Evolutionary conservation across 2,329 filamentous ascomycete genomes (phyloP).

Genomic region (Fusarium irregulare): DNA sequence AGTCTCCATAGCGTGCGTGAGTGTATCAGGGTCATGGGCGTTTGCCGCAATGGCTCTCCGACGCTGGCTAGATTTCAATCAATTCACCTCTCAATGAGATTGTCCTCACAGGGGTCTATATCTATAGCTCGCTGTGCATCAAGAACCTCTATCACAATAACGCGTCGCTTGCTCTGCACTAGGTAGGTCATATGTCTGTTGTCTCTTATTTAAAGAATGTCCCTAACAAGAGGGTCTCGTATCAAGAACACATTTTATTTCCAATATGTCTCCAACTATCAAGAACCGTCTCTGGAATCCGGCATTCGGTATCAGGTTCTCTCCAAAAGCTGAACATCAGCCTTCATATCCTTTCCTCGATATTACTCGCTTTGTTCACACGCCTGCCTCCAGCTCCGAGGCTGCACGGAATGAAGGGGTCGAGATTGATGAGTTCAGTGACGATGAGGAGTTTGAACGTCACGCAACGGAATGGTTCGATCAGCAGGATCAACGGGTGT

Average conservation of each 20-base stretch:
- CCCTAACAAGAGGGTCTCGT: slow-evolving; percentile 9
- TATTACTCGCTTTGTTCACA: slow-evolving; percentile 44
- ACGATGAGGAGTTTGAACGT: slow-evolving; percentile 43
- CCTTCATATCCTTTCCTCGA: slow-evolving; percentile 45
- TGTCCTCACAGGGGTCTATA: slow-evolving; percentile 29
- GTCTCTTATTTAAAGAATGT: slow-evolving; percentile 12
- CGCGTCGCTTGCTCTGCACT: slow-evolving; percentile 24
- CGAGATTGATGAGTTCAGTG: slow-evolving; percentile 36
- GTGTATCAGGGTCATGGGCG: slow-evolving; percentile 40
- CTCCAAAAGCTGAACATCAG: slow-evolving; percentile 31
- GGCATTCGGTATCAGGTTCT: slow-evolving; percentile 48
- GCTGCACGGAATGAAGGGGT: background rate
- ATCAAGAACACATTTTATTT: slow-evolving; percentile 19
- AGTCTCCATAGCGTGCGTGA: slow-evolving; percentile 31
- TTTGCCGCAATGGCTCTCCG: slow-evolving; percentile 42
- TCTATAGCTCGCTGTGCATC: slow-evolving; percentile 47
- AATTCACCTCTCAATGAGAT: slow-evolving; percentile 38
- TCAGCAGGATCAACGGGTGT: slow-evolving; percentile 33
- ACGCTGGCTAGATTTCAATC: slow-evolving; percentile 31
- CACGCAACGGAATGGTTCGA: slow-evolving; percentile 44
- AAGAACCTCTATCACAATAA: slow-evolving; percentile 35
- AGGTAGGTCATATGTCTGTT: slow-evolving; percentile 26
- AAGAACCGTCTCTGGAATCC: slow-evolving; percentile 47
- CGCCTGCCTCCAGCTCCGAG: slow-evolving; percentile 2
- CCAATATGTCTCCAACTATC: slow-evolving; percentile 35